Evolutionary conservation across 192 early-diverging fungal genomes (phyloP), one percentile per base, ranked within the genome.

Genomic region (Nowakowskiella sp.): DNA sequence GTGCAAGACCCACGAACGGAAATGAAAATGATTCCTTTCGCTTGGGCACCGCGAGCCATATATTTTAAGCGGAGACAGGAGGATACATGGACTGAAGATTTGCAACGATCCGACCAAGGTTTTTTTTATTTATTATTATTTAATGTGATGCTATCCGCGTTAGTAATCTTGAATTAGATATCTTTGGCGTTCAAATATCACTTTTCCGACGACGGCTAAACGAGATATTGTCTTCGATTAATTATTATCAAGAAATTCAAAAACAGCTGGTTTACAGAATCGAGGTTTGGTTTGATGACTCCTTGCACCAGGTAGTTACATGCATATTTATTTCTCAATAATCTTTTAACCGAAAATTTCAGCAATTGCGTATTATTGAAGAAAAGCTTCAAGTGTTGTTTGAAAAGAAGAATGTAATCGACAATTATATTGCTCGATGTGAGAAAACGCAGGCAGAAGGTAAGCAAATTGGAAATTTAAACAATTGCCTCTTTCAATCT

Each of bases 391-490:
- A 60, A 6, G 65, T 70, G 25, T 54, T 87, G 28, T 72, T 70
- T 53, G 75, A 82, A 48, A 86, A 85, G 48, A 76, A 81, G 50
- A 66, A 64, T 6, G 44, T 78, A 1, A 62, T 86, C 44, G 68
- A 72, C 22, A 31, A 44, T 27, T 57, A 75, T 24, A 68, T 75
- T n/a, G n/a, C n/a, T n/a, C n/a, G n/a, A n/a, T n/a, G n/a, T n/a
- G n/a, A n/a, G n/a, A n/a, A n/a, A n/a, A n/a, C n/a, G n/a, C n/a
- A n/a, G n/a, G n/a, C n/a, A n/a, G n/a, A n/a, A n/a, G n/a, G n/a
- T n/a, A n/a, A n/a, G n/a, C n/a, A n/a, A n/a, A n/a, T n/a, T n/a
- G n/a, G n/a, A n/a, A n/a, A n/a, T n/a, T n/a, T n/a, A n/a, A n/a
- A n/a, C n/a, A n/a, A n/a, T n/a, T n/a, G n/a, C n/a, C n/a, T n/a